Evolutionary conservation across 2,329 filamentous ascomycete species (phyloP), one percentile per base, ranked within the genome.

Genomic region (Orbilia quercus): DNA sequence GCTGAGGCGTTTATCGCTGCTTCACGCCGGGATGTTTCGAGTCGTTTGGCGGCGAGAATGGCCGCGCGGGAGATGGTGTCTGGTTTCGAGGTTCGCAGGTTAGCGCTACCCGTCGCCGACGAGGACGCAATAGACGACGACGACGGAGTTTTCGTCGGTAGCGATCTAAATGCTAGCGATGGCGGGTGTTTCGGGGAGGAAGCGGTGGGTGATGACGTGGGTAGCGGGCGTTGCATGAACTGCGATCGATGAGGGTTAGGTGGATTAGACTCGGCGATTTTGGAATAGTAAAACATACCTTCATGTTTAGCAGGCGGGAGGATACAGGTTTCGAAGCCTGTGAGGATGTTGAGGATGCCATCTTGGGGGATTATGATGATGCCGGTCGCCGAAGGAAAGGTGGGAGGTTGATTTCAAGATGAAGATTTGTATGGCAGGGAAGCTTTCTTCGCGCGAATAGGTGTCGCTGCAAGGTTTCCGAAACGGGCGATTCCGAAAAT

Each of bases 221-320:
- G 40, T 44, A 38, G 25, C 20, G 65, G 58, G n/a, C 63, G 62
- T 62, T 73, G 69, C 69, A 73, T 73, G 42, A 73, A 73, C 69
- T 73, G 45, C 9, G 7, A 4, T 40, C n/a, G 22, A 20, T 3
- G 2, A 18, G 31, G 18, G 12, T 20, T 51, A 44, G 25, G 11
- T 63, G 18, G n/a, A 31, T 42, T 38, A 28, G 18, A 14, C 34
- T 47, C 11, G 20, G 22, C 6, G 25, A 42, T 18, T n/a, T 20
- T 45, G 14, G n/a, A 31, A 7, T 16, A 25, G 45, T 36, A 16
- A 31, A 11, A 14, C 31, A 16, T 42, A 66, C 69, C 57, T 73
- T 73, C 69, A 73, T 73, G 42, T 73, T 73, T 34, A 73, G 47
- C 2, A 73, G 60, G 11, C 69, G 53, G 6, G 69, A 66, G 12